phyloP scores from a whole-genome alignment of 371 early-diverging fungal genomes.

The Actinomortierella ambigua region DNA sequence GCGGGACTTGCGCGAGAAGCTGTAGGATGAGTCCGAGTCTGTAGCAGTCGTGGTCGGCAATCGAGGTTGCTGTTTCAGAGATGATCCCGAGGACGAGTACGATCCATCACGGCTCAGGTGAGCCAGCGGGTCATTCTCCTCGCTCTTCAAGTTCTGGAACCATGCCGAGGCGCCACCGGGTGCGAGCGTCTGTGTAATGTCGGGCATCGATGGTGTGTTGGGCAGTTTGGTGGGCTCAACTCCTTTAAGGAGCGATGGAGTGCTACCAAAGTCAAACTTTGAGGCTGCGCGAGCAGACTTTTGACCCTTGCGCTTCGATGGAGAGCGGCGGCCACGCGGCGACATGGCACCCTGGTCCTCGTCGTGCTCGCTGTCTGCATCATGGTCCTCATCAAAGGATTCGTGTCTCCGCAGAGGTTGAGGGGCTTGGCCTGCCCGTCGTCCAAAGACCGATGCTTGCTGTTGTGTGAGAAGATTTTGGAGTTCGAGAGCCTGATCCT shows the following conservation, averaged over 20 bases:
- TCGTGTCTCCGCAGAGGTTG: no score
- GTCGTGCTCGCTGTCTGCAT: constrained; percentile 37
- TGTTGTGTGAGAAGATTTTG: constrained; percentile 21
- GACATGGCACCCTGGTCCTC: constrained; percentile 11
- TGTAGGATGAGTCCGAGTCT: constrained; percentile 35
- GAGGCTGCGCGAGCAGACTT: constrained; percentile 24
- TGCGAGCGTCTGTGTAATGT: constrained; percentile 24
- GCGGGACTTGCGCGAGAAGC: constrained; percentile 30
- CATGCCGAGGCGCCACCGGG: constrained; percentile 35
- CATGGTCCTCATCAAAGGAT: constrained; percentile 19
- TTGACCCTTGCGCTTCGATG: constrained; percentile 35
- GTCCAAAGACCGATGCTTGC: constrained; percentile 21
- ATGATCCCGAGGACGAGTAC: constrained; percentile 17
- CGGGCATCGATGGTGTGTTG: constrained; percentile 24
- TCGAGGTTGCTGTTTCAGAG: constrained; percentile 15
- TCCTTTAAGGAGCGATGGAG: constrained; percentile 4
- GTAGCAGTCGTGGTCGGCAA: constrained; percentile 1
- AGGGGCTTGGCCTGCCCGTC: constrained; percentile 15
- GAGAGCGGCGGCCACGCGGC: constrained; percentile 16
- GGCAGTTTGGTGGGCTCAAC: constrained; percentile 28
- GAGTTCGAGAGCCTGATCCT: constrained; percentile 34
- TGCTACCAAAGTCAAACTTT: constrained; percentile 29
- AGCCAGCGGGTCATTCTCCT: constrained; percentile 38
- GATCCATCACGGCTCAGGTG: constrained; percentile 16
- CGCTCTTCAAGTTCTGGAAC: constrained; percentile 43